These are phyloP conservation scores for Craterostigma plantagineum DNA, from an alignment of 257 asterid species.

Conservation along the genomic window DNA sequence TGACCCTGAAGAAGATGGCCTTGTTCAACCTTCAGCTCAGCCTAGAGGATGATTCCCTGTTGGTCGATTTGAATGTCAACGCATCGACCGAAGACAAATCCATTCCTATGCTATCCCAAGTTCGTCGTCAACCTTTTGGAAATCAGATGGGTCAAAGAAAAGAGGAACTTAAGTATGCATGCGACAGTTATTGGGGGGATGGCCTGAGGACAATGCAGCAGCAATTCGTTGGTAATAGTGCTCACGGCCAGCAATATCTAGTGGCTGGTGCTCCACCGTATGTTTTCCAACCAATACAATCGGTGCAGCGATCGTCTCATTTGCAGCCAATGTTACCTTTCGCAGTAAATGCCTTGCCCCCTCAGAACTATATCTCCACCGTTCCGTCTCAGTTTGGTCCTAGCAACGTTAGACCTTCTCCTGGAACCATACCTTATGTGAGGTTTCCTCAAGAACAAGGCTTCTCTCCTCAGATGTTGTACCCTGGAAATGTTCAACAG, in stretches of 20 bases:
- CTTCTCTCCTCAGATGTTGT: not conserved
- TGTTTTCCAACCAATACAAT: constrained; percentile 15
- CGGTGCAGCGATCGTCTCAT: constrained; percentile 16
- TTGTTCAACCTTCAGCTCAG: constrained; percentile 9
- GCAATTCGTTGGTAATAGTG: too few relatives aligned
- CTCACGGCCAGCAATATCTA: constrained; percentile 5
- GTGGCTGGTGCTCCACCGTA: constrained; percentile 12
- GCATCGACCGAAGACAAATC: constrained; percentile 8
- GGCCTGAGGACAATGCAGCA: too few relatives aligned
- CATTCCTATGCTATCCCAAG: too few relatives aligned
- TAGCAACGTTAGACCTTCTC: constrained; percentile 6
- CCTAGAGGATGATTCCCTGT: constrained; percentile 6
- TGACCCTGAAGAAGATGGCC: constrained; percentile 17
- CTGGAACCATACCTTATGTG: constrained; percentile 12
- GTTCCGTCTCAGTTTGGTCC: constrained; percentile 18
- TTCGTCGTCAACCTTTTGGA: constrained; percentile 10
- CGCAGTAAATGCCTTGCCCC: constrained; percentile 9
- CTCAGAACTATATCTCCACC: constrained; percentile 14
- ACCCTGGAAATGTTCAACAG: constrained; percentile 1
- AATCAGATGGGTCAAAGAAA: constrained; percentile 7
- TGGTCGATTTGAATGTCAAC: constrained; percentile 16
- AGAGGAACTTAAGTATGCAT: constrained; percentile 9
- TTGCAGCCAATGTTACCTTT: constrained; percentile 18
- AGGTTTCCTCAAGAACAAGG: constrained; percentile 13
- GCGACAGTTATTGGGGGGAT: constrained; percentile 11